Conservation (phyloP, 1,139 yeast genomes). For the Suhomyces terraborum region DNA sequence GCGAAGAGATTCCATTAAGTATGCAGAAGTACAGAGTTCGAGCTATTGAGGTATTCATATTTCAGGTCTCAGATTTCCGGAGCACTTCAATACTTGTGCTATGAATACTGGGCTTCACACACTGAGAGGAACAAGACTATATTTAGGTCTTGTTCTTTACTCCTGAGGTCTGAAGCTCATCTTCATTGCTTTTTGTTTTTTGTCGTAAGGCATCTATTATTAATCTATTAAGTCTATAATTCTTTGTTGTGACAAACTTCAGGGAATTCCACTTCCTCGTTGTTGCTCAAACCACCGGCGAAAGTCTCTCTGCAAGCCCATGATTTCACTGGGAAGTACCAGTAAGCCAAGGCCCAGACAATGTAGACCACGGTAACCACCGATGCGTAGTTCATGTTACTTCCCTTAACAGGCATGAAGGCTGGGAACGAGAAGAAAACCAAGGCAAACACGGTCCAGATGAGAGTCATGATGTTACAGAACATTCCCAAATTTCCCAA, state of each 20-base stretch:
- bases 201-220: constrained; percentile 5
- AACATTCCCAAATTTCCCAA: constrained; percentile 59
- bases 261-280: constrained; percentile 50
- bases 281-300: constrained; percentile 47
- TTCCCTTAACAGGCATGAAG: constrained; percentile 60
- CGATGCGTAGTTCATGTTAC: constrained; percentile 71
- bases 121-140: no score
- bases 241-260: constrained; percentile 38
- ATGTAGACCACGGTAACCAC: constrained; percentile 62
- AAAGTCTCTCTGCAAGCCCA: constrained; percentile 43
- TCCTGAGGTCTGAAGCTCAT: no score
- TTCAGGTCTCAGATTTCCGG: no score
- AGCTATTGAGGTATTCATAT: no score
- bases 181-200: no score
- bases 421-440: constrained; percentile 72
- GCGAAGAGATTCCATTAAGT: no score
- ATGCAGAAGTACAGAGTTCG: no score
- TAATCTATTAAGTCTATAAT: constrained; percentile 14
- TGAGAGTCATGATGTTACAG: constrained; percentile 54
- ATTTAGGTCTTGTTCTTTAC: no score
- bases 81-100: no score
- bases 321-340: constrained; percentile 53
- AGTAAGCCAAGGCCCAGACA: constrained; percentile 55
- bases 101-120: no score
- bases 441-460: constrained; percentile 62